These are phyloP conservation scores for Saccharomycopsis amapae DNA, from an alignment of 805 yeast genomes.

Conservation along the genomic window DNA sequence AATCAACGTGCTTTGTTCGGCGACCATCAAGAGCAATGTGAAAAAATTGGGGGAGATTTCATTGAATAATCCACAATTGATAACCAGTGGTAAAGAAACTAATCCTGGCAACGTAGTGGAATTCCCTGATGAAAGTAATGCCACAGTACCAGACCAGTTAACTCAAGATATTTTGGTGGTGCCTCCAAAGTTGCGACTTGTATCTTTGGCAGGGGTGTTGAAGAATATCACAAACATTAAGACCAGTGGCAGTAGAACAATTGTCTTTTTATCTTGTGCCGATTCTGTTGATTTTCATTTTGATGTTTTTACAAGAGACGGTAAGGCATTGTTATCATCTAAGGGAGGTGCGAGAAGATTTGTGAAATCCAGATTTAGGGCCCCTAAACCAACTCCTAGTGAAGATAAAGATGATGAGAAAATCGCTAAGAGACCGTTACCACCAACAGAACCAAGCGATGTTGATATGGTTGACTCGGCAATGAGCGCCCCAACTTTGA, in stretches of 20 bases:
- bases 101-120: conserved; percentile 27
- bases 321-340: conserved; percentile 31
- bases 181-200: conserved; percentile 88
- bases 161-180: conserved; percentile 73
- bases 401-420: conserved; percentile 27
- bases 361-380: conserved; percentile 22
- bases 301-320: conserved; percentile 59
- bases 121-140: conserved; percentile 23
- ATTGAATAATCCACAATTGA: conserved; percentile 64
- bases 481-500: conserved; percentile 47
- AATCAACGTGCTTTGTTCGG: conserved; percentile 83
- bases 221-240: conserved; percentile 37
- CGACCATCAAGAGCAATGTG: conserved; percentile 81
- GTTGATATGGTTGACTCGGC: conserved; percentile 11
- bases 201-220: conserved; percentile 64
- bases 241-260: conserved; percentile 36
- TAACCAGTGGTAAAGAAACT: conserved; percentile 32
- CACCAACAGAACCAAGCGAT: background rate
- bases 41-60: conserved; percentile 74
- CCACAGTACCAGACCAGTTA: conserved; percentile 83
- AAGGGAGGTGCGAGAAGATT: conserved; percentile 8
- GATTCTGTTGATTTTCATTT: conserved; percentile 96
- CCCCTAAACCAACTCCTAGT: conserved; percentile 26
- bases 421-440: background rate
- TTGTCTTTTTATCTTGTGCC: conserved; percentile 88